Percentiles rank a stretch among this genome's conserved stretches.
Conservation (phyloP, 23 red algal species). For the Gracilaria caudata region DNA sequence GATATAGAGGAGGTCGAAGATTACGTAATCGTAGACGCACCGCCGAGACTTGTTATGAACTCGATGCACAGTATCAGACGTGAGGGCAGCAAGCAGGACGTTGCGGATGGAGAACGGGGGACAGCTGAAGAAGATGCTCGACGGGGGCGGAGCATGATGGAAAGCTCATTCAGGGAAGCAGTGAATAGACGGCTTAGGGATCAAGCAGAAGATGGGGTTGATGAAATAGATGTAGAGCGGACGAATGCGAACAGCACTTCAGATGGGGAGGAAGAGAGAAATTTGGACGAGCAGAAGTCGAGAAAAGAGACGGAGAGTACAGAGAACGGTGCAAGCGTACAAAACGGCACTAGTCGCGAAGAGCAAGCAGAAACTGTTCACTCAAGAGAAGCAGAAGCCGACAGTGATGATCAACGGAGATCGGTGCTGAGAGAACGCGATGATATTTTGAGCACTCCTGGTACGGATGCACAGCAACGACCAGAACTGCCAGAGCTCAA, state of each 20-base stretch:
- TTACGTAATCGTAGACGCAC: background rate
- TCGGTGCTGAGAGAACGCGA: constrained; percentile 1
- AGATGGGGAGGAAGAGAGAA: background rate
- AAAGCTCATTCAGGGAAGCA: constrained; percentile 10
- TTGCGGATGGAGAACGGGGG: background rate
- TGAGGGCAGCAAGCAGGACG: background rate
- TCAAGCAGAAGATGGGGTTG: constrained; percentile 1
- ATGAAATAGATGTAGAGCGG: background rate
- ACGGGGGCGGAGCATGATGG: constrained; percentile 24
- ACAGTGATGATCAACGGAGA: background rate
- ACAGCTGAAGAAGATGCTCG: background rate
- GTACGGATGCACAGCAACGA: constrained; percentile 12
- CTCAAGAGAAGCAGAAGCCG: background rate
- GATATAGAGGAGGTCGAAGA: background rate
- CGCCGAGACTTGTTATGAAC: background rate
- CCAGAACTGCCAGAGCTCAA: background rate
- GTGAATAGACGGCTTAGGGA: constrained; percentile 6
- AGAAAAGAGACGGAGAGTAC: background rate
- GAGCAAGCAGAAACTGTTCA: background rate
- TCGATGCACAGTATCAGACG: background rate
- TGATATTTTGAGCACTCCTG: background rate
- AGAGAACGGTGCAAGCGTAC: background rate
- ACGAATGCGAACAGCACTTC: background rate
- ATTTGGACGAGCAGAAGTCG: background rate
- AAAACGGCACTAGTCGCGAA: background rate